Evolutionary conservation across 2,329 filamentous ascomycete genomes (phyloP), one percentile per base, ranked within the genome.

Genomic region (Aspergillus amoenus): DNA sequence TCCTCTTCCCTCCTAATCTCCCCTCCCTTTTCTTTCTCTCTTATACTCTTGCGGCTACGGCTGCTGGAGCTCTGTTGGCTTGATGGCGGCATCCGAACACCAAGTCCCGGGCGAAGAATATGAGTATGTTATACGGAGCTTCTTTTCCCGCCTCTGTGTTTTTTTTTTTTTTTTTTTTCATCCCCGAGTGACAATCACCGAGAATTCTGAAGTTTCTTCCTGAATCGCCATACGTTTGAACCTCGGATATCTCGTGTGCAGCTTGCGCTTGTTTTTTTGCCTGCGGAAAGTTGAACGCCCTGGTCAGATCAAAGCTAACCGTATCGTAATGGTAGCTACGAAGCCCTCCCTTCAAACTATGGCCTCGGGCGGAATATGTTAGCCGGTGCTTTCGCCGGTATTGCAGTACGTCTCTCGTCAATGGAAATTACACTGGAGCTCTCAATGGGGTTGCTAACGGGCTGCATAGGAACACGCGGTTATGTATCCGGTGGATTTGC

Each of bases 401-500:
- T 97, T 78, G 91, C 93, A 69, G 91, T 95, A 87, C 68, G 88
- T 73, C 34, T 41, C 44, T 41, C 50, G 18, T 32, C n/a, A 30
- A 21, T 34, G 53, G 42, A 44, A 44, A 43, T 27, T 57, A 52
- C 42, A 48, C 30, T 49, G 37, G 32, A 42, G 27, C 32, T 49
- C 40, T 57, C 12, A 11, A 18, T 47, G 22, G 37, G 30, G 8
- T 53, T 56, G 27, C 62, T 66, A 60, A 66, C 58, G 52, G 64
- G 61, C 60, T 48, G 51, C 52, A 63, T 66, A 97, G 93, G 93
- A 97, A 80, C 93, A 97, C 77, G 95, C 93, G 58, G 93, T 96
- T 69, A 97, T 99, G 94, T 99, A 99, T 73, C 94, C 94, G 18
- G 90, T 99, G 72, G 94, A 99, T 79, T 86, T 96, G 66, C 89